phyloP scores from a whole-genome alignment of 192 early-diverging fungal genomes.

The Mortierella hygrophila region DNA sequence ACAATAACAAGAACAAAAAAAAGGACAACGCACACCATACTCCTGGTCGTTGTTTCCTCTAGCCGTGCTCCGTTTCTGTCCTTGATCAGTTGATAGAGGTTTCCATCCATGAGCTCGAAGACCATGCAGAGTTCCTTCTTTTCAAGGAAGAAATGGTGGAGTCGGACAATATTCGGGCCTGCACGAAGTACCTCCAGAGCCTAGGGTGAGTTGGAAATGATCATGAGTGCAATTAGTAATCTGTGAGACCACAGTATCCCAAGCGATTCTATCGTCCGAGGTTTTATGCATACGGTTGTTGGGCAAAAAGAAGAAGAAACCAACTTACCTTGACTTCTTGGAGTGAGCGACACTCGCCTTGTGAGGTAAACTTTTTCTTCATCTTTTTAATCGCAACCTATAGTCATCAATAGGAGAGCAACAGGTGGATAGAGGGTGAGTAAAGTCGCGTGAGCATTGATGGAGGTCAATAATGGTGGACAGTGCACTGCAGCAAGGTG shows the following conservation, averaged over 20 bases:
- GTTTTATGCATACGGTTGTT: background rate
- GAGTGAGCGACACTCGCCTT: conserved; percentile 78
- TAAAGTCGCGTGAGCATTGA: background rate
- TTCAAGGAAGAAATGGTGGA: conserved; percentile 88
- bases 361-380: conserved; percentile 85
- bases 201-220: conserved; percentile 34
- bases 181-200: conserved; percentile 77
- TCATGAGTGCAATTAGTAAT: background rate
- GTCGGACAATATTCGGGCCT: conserved; percentile 88
- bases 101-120: conserved; percentile 96
- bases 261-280: background rate
- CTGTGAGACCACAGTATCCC: background rate
- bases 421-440: too few species aligned
- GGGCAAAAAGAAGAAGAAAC: background rate
- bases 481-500: conserved; percentile 8
- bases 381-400: conserved; percentile 93
- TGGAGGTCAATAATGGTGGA: background rate
- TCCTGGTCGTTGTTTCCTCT: conserved; percentile 74
- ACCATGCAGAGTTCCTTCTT: conserved; percentile 93
- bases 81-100: conserved; percentile 92
- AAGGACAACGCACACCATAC: conserved; percentile 75
- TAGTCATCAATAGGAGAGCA: background rate
- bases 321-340: conserved; percentile 80
- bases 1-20: background rate
- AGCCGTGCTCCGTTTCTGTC: conserved; percentile 75